Base-by-base conservation (phyloP, 345 rosid species). In the Salix exigua region DNA sequence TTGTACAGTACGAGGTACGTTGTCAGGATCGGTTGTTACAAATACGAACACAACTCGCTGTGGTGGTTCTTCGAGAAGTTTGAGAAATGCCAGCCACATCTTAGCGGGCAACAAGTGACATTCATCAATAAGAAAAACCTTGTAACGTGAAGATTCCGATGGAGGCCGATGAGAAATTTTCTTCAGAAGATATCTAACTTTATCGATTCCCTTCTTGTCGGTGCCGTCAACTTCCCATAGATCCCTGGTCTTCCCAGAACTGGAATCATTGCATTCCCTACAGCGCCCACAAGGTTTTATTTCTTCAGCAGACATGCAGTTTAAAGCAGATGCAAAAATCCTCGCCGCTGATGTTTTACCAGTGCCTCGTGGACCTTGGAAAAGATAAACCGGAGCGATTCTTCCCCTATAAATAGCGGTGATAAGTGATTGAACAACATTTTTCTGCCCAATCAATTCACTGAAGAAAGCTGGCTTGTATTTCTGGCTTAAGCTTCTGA, bases 321-420 rank as follows among this genome's bases (percentile, higher is more conserved):
- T 93, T 58, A 96, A 82, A 69, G 99, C 97, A 30, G 94, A 89
- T 25, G 96, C 87, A 82, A 96, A 96, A 71, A 93, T 91, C 79
- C 90, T 91, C 2, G 99, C 97, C 2, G 93, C 82, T 48, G 98
- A 96, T 72, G 98, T 87, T 83, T 96, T 96, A 40, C 98, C 99
- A 9, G 94, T 91, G 63, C 99, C 99, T 1, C 99, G 92, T 4
- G 98, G 97, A 68, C 99, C 99, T 72, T 93, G 99, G 79, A 96
- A 96, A 71, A 96, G 93, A 87, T 96, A 96, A 68, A 96, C 88
- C 26, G 94, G 96, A 62, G 98, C 96, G 63, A 96, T 88, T 87
- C 94, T 92, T 76, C 89, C 89, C 80, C 91, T 87, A 66, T 87
- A 83, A 55, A 91, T 80, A 70, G 99, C 91, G 82, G 85, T 96